Conservation (phyloP, 192 early-diverging fungal genomes). For the Entomortierella beljakovae region DNA sequence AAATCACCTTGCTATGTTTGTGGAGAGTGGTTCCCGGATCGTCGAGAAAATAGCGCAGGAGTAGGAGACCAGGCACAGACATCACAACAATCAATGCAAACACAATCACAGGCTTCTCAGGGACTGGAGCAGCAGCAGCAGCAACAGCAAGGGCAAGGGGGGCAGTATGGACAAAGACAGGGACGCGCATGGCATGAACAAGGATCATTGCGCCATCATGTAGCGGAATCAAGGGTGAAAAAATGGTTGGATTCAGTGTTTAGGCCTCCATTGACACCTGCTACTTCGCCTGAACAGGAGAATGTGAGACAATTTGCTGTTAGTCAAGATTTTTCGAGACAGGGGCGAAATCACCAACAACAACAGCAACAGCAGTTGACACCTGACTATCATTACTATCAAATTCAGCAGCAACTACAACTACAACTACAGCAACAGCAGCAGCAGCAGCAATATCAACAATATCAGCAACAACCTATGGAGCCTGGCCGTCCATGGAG, state of each 20-base stretch:
- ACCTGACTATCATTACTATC: background rate
- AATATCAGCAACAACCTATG: constrained; percentile 12
- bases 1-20: constrained; percentile 51
- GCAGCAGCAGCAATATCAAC: background rate
- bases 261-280: constrained; percentile 39
- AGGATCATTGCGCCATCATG: constrained; percentile 47
- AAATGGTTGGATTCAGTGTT: constrained; percentile 46
- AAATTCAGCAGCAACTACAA: background rate
- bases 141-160: background rate
- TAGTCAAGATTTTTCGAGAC: constrained; percentile 2
- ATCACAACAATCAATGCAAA: too few species aligned
- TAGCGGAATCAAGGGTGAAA: constrained; percentile 47
- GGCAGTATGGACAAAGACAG: constrained; percentile 7
- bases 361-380: background rate
- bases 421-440: constrained; percentile 1
- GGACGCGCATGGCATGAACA: constrained; percentile 49
- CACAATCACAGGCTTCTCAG: too few species aligned
- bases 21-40: constrained; percentile 46
- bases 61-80: background rate
- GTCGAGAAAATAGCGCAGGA: background rate
- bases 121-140: background rate
- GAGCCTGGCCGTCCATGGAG: constrained; percentile 33
- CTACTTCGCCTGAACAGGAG: constrained; percentile 40
- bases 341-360: background rate
- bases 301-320: constrained; percentile 26